Evolutionary conservation across 371 early-diverging fungal genomes (phyloP).

Genomic region (Mucor sp.): DNA sequence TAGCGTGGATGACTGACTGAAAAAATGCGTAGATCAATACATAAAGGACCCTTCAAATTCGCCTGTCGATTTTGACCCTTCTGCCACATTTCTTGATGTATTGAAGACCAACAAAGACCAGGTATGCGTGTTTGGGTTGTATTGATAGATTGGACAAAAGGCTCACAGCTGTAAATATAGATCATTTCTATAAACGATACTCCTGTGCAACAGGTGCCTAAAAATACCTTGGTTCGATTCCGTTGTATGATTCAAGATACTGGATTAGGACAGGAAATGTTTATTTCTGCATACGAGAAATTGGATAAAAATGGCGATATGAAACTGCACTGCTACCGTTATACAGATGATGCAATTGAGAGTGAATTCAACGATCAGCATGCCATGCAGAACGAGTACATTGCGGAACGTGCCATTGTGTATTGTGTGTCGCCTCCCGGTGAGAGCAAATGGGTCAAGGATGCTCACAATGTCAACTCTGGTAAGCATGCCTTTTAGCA

Average conservation of each 20-base stretch:
- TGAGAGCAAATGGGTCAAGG: slow-evolving; percentile 54
- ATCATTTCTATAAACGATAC: slow-evolving; percentile 52
- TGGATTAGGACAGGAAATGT: slow-evolving; percentile 63
- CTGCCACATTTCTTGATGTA: slow-evolving; percentile 13
- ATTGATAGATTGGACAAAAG: neutral
- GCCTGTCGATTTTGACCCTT: slow-evolving; percentile 23
- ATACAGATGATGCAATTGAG: slow-evolving; percentile 43
- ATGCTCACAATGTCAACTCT: slow-evolving; percentile 8
- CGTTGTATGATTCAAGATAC: slow-evolving; percentile 74
- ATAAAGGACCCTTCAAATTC: slow-evolving; percentile 7
- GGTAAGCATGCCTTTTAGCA: neutral
- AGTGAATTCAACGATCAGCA: slow-evolving; percentile 7
- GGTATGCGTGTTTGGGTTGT: slow-evolving; percentile 4
- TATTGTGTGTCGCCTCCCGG: slow-evolving; percentile 71
- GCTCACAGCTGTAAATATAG: slow-evolving; percentile 20
- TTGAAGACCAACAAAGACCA: slow-evolving; percentile 16
- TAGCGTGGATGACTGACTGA: neutral
- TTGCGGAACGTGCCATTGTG: slow-evolving; percentile 45
- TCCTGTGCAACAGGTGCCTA: slow-evolving; percentile 38
- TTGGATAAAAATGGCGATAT: slow-evolving; percentile 19
- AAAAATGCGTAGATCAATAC: slow-evolving; percentile 9
- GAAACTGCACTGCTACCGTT: slow-evolving; percentile 35
- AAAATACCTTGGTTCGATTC: slow-evolving; percentile 61
- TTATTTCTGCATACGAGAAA: slow-evolving; percentile 49
- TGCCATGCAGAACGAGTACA: slow-evolving; percentile 25